Evolutionary conservation across 1,139 yeast species (phyloP), one percentile per base, ranked within the genome.

Genomic region (Sugiyamaella sp.): DNA sequence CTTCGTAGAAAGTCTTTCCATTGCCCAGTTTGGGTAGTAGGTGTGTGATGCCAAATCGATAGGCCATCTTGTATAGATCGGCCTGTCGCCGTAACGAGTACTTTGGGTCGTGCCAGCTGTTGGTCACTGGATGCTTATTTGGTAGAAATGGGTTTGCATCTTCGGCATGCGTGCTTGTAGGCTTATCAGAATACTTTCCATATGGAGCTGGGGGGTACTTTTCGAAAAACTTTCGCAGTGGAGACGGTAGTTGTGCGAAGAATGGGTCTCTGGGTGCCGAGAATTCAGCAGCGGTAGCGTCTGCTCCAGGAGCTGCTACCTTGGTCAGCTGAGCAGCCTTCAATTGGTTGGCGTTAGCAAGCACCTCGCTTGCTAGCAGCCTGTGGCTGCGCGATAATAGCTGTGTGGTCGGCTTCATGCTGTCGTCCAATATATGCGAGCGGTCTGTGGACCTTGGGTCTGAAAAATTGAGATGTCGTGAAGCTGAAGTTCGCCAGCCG

Each of bases 161-260:
- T 20, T 82, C 79, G 47, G 89, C 91, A 49, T 75, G 75, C 20
- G 87, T 81, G 29, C 81, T 74, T 4, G 88, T 80, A 51, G 96
- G 87, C 59, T 77, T 80, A 2, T 75, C 71, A 6, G 88, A 75
- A 70, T 90, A 91, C 61, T 78, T 68, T 27, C 78, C 79, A 69
- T 81, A 82, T n/a, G 95, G 93, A 40, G 86, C 75, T 14, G 98
- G 98, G 41, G 98, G 98, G 66, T 83, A 88, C 68, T 81, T 85
- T 54, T 81, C 75, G 74, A 91, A 90, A 71, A 91, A 91, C 63
- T 76, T 80, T 68, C 84, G 87, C 49, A 91, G 78, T 66, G 80
- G 81, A 56, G 73, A 75, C 14, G 98, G 98, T 52, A 91, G 82
- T 53, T 69, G 67, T 17, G 54, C 51, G 50, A 71, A 71, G 47